These are phyloP conservation scores for Setaria italica DNA, from an alignment of 202 grass and related monocot genomes.

Conservation along the genomic window DNA sequence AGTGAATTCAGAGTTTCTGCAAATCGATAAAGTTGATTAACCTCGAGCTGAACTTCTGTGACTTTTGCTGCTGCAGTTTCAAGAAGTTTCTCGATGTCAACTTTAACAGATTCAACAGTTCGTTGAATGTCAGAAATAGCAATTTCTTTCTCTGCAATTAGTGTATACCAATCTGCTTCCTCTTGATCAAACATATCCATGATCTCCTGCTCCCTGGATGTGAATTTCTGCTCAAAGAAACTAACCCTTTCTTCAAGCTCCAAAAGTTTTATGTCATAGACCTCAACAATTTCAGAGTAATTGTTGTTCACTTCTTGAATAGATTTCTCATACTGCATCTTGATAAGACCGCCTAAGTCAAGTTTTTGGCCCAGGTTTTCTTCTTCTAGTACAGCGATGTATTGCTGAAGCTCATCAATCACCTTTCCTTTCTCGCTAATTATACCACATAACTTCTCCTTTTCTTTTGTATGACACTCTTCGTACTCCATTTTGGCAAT, in stretches of 20 bases:
- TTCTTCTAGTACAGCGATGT: conserved; percentile 58
- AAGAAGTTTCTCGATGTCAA: conserved; percentile 54
- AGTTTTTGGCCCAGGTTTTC: conserved; percentile 58
- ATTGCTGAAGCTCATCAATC: conserved; percentile 60
- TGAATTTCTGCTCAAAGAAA: conserved; percentile 64
- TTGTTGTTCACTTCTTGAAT: conserved; percentile 54
- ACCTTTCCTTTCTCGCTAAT: conserved; percentile 55
- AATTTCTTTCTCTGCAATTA: conserved; percentile 74
- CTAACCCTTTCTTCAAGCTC: conserved; percentile 64
- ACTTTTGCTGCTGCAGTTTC: conserved; percentile 58
- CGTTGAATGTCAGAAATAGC: conserved; percentile 63
- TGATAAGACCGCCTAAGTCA: conserved; percentile 60
- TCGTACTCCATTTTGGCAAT: conserved; percentile 48
- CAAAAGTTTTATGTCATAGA: conserved; percentile 60
- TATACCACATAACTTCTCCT: conserved; percentile 50
- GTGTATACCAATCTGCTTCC: conserved; percentile 67
- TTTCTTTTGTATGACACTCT: conserved; percentile 52
- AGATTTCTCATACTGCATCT: conserved; percentile 57
- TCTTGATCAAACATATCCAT: conserved; percentile 67
- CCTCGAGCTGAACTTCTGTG: conserved; percentile 61
- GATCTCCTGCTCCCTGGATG: conserved; percentile 46
- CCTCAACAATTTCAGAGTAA: conserved; percentile 54
- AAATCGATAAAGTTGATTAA: conserved; percentile 56
- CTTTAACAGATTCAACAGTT: conserved; percentile 61
- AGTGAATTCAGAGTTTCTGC: conserved; percentile 56